Evolutionary conservation across 2,329 filamentous ascomycete species (phyloP).

Genomic region (Hirsutella rhossiliensis): DNA sequence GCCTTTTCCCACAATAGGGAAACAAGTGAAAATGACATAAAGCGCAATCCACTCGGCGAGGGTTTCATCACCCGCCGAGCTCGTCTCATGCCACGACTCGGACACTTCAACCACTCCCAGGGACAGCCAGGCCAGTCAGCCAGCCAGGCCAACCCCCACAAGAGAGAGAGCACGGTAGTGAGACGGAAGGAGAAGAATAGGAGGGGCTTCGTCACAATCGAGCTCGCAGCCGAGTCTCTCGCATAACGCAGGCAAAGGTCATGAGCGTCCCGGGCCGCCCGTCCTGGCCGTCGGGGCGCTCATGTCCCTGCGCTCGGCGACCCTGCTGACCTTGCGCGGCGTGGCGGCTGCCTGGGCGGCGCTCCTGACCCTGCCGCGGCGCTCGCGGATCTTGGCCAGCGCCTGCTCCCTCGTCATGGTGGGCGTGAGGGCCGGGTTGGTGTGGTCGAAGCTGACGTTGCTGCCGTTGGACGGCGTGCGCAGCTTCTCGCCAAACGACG

Average conservation of each 20-base stretch:
- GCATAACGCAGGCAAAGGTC: no score
- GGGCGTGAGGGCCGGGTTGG: slow-evolving; percentile 47
- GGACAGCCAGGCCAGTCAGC: no score
- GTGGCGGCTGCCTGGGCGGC: slow-evolving; percentile 52
- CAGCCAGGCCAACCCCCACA: no score
- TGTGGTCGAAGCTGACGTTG: slow-evolving; percentile 35
- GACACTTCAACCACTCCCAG: no score
- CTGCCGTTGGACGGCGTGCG: slow-evolving; percentile 30
- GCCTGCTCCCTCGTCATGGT: slow-evolving; percentile 64
- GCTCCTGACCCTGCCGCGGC: slow-evolving; percentile 58
- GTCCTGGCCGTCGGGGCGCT: slow-evolving; percentile 29
- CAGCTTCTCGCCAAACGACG: slow-evolving; percentile 31
- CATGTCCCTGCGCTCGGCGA: slow-evolving; percentile 31
- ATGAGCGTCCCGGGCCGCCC: neutral
- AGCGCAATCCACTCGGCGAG: no score
- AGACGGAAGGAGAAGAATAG: neutral
- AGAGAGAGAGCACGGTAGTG: no score
- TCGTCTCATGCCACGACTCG: no score
- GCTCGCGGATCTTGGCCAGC: slow-evolving; percentile 61
- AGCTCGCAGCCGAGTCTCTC: no score
- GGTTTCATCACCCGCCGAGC: no score
- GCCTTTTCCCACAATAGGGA: no score
- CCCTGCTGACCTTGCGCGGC: slow-evolving; percentile 41
- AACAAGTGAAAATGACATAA: no score
- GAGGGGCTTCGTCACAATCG: no score